phyloP scores from a whole-genome alignment of 1,139 yeast genomes.

The Suhomyces coccinellae region DNA sequence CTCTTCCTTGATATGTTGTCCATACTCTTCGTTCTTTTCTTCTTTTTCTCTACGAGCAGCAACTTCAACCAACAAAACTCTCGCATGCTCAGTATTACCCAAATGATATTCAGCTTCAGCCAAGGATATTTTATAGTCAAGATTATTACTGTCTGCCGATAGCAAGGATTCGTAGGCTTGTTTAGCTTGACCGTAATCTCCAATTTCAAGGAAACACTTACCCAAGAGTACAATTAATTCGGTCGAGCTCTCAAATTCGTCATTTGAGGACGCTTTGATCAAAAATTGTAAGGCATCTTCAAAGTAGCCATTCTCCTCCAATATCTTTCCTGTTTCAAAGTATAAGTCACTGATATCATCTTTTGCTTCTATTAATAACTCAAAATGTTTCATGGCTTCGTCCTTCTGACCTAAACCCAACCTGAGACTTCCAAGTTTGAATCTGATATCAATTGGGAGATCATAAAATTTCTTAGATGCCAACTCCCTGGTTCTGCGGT shows the following conservation, averaged over 20 bases:
- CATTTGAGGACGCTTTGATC: constrained; percentile 51
- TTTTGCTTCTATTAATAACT: constrained; percentile 53
- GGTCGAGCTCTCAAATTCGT: constrained; percentile 43
- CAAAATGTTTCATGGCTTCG: constrained; percentile 75
- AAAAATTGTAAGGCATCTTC: constrained; percentile 73
- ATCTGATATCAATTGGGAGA: constrained; percentile 84
- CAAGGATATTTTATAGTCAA: constrained; percentile 72
- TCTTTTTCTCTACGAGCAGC: constrained; percentile 23
- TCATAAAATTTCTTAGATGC: constrained; percentile 37
- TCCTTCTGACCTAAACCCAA: constrained; percentile 60
- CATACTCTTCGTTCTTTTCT: constrained; percentile 13
- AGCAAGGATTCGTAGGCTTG: constrained; percentile 60
- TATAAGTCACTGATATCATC: constrained; percentile 71
- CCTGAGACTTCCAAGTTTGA: constrained; percentile 74
- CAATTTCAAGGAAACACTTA: constrained; percentile 73
- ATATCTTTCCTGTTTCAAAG: constrained; percentile 71
- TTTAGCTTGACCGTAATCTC: constrained; percentile 69
- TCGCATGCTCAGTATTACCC: constrained; percentile 67
- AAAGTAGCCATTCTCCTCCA: constrained; percentile 67
- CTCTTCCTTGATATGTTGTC: constrained; percentile 11
- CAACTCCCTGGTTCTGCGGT: constrained; percentile 20
- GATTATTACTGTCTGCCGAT: constrained; percentile 57
- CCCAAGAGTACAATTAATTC: constrained; percentile 68
- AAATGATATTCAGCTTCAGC: constrained; percentile 79
- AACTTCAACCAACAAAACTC: constrained; percentile 56